Evolutionary conservation across 108 stramenopile genomes (phyloP).

Genomic region (Stephanodiscus minutulus): DNA sequence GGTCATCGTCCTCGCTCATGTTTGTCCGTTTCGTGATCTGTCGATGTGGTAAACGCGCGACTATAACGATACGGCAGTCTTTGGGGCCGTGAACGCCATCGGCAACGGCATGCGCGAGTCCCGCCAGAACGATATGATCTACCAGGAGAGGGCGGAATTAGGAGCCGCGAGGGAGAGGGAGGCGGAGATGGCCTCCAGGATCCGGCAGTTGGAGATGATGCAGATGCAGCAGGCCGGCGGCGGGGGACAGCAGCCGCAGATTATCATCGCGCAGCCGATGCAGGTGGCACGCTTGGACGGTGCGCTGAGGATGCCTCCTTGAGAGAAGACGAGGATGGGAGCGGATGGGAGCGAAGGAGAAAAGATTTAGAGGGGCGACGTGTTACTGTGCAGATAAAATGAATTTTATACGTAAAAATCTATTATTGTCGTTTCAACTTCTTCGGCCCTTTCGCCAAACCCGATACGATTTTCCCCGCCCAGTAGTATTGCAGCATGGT

Average conservation of each 20-base stretch:
- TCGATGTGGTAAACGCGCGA: too few species aligned
- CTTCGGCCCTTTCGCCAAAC: constrained; percentile 18
- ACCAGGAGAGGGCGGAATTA: constrained; percentile 36
- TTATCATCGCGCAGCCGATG: constrained; percentile 13
- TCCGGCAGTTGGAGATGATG: constrained; percentile 48
- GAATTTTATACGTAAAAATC: too few species aligned
- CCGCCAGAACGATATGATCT: constrained; percentile 47
- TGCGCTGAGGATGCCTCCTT: constrained; percentile 92
- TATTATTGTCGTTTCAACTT: constrained; percentile 9
- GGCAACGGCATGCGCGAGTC: constrained; percentile 48
- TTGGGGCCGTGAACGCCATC: constrained; percentile 44
- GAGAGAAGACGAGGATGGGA: too few species aligned
- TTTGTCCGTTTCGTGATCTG: background rate
- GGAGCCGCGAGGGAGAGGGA: constrained; percentile 32
- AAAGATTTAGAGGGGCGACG: too few species aligned
- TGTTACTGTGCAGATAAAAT: too few species aligned
- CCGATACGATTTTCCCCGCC: constrained; percentile 44
- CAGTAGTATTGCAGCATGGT: constrained; percentile 49
- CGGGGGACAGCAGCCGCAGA: constrained; percentile 6
- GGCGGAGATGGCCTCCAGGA: constrained; percentile 40
- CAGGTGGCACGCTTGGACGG: constrained; percentile 92
- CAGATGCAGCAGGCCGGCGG: constrained; percentile 35
- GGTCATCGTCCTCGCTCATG: background rate
- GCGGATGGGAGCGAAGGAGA: too few species aligned
- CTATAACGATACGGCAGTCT: too few species aligned